phyloP scores from a whole-genome alignment of 1,284 basidiomycete species.

The Microbotryum lychnidis-dioicae region DNA sequence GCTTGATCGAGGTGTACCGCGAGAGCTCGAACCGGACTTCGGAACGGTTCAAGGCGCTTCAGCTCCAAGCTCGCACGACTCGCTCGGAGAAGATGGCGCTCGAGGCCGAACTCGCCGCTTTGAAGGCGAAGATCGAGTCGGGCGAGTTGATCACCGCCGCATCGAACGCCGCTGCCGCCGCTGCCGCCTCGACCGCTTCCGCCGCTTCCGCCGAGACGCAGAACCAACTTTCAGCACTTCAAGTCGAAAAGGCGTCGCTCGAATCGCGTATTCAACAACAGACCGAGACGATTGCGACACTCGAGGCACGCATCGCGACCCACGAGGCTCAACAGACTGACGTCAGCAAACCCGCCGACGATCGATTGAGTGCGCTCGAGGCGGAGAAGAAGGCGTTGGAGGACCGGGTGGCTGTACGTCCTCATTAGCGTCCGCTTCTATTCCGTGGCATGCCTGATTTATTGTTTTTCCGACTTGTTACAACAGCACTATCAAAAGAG shows the following conservation, averaged over 20 bases:
- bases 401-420: background rate
- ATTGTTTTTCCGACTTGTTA: too few species aligned
- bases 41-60: conserved; percentile 40
- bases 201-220: conserved; percentile 29
- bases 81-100: conserved; percentile 40
- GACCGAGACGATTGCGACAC: conserved; percentile 3
- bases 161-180: conserved; percentile 27
- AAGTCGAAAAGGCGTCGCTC: conserved; percentile 45
- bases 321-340: background rate
- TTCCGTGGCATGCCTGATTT: background rate
- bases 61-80: conserved; percentile 40
- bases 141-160: conserved; percentile 40
- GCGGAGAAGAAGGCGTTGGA: conserved; percentile 2
- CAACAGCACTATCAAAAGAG: conserved; percentile 14
- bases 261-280: conserved; percentile 39
- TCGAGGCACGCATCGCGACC: conserved; percentile 8
- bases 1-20: conserved; percentile 38
- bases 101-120: conserved; percentile 13
- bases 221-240: conserved; percentile 44
- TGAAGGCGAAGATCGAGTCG: conserved; percentile 26
- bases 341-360: conserved; percentile 8
- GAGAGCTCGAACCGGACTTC: conserved; percentile 17
- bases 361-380: conserved; percentile 7
- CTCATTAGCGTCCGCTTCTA: too few species aligned
- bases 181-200: conserved; percentile 6